Evolutionary conservation across 192 early-diverging fungal species (phyloP).

Genomic region (Coemansia sp.): DNA sequence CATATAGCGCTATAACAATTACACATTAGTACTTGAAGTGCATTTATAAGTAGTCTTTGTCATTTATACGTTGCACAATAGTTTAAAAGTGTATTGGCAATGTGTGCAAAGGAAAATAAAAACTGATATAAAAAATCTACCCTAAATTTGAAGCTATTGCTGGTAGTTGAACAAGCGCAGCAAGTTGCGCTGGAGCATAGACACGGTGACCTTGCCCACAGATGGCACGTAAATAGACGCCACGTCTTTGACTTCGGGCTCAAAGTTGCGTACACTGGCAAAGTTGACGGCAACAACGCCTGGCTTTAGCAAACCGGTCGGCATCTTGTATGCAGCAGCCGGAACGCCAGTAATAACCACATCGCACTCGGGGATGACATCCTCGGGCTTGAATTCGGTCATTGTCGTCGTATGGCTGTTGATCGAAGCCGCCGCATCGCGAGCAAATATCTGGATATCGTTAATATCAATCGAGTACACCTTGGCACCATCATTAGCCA

Average conservation of each 20-base stretch:
- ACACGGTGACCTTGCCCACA: conserved; percentile 98
- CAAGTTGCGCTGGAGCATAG: conserved; percentile 97
- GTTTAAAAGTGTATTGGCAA: conserved; percentile 4
- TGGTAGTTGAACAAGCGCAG: conserved; percentile 82
- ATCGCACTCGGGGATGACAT: conserved; percentile 84
- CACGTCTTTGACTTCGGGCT: conserved; percentile 88
- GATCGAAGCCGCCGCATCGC: conserved; percentile 66
- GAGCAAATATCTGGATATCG: conserved; percentile 79
- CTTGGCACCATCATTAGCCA: conserved; percentile 98
- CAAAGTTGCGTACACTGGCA: conserved; percentile 93
- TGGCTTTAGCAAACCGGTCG: conserved; percentile 85
- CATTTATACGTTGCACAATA: not conserved
- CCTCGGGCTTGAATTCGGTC: conserved; percentile 69
- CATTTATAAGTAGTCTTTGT: not conserved
- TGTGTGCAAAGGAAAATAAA: not conserved
- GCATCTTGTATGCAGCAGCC: conserved; percentile 81
- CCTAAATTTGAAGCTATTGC: conserved; percentile 18
- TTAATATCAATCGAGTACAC: conserved; percentile 94
- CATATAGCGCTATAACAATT: not conserved
- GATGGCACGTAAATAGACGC: conserved; percentile 95
- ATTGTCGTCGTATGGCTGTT: conserved; percentile 70
- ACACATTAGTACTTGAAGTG: not conserved
- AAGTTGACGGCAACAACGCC: conserved; percentile 98
- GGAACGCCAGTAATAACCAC: conserved; percentile 99
- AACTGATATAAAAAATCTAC: not conserved